Percentiles rank a stretch among this genome's conserved stretches.
Conservation (phyloP, 2,329 filamentous ascomycete genomes). For the Celoporthe dispersa region DNA sequence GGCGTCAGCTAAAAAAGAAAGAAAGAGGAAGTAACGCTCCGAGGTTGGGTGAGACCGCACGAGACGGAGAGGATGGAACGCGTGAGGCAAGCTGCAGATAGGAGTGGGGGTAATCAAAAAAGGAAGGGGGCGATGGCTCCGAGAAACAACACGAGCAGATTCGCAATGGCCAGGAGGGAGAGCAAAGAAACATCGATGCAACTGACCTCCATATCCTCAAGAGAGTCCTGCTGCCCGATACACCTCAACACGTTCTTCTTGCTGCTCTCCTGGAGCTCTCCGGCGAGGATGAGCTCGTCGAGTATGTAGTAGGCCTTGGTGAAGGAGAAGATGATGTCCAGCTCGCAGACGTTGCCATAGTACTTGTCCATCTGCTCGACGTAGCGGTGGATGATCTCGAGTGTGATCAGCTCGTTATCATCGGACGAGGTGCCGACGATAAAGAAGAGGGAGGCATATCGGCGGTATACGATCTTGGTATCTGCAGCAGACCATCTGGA, state of each 20-base stretch:
- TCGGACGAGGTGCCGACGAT: conserved; percentile 96
- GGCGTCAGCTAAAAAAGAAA: conserved; percentile 52
- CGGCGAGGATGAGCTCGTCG: conserved; percentile 91
- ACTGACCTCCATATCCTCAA: conserved; percentile 99
- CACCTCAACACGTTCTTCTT: conserved; percentile 98
- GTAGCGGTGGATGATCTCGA: conserved; percentile 98
- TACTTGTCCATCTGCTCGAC: conserved; percentile 99
- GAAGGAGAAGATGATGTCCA: conserved; percentile 99
- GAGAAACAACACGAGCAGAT: conserved; percentile 1
- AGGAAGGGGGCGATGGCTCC: neutral
- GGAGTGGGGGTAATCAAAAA: too few species aligned
- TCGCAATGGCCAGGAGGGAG: neutral
- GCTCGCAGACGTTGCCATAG: conserved; percentile 99
- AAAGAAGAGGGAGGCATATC: conserved; percentile 98
- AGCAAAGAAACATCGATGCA: neutral
- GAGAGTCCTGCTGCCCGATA: conserved; percentile 94
- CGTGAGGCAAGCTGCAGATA: conserved; percentile 5
- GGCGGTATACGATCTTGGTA: conserved; percentile 97
- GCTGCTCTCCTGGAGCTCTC: conserved; percentile 97
- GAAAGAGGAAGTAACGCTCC: conserved; percentile 23
- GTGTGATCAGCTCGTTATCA: conserved; percentile 96
- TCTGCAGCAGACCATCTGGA: conserved; percentile 58
- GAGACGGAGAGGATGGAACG: conserved; percentile 5
- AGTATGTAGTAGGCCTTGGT: conserved; percentile 99
- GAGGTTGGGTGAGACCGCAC: conserved; percentile 15